Conservation (phyloP, 2,329 filamentous ascomycete genomes). For the Basipetospora sp. region DNA sequence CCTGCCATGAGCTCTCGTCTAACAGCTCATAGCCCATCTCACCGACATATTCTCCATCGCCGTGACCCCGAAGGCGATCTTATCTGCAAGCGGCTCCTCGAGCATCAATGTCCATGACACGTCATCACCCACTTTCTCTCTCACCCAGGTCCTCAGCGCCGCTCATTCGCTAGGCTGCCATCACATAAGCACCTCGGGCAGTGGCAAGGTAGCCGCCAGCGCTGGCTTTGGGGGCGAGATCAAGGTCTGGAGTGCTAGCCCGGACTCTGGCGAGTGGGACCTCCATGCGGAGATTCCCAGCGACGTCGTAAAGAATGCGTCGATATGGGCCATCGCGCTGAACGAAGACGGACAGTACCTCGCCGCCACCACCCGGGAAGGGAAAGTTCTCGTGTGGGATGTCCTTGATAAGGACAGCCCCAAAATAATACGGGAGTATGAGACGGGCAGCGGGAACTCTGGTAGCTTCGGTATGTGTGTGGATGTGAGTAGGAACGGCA, state of each 20-base stretch:
- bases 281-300: constrained; percentile 19
- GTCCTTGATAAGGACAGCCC: constrained; percentile 35
- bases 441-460: constrained; percentile 55
- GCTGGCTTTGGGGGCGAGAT: constrained; percentile 82
- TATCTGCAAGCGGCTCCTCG: constrained; percentile 76
- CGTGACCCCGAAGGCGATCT: constrained; percentile 54
- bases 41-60: constrained; percentile 76
- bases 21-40: constrained; percentile 49
- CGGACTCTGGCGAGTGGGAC: constrained; percentile 41
- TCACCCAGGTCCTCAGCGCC: constrained; percentile 62
- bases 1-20: neutral
- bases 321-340: constrained; percentile 77
- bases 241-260: constrained; percentile 59
- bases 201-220: constrained; percentile 61
- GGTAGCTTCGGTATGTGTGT: constrained; percentile 84
- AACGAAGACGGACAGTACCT: constrained; percentile 73
- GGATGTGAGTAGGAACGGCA: constrained; percentile 65
- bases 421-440: constrained; percentile 64
- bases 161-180: constrained; percentile 85
- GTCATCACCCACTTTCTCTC: constrained; percentile 53
- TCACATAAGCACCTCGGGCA: constrained; percentile 58
- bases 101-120: constrained; percentile 70
- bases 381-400: constrained; percentile 82
- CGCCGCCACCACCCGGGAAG: constrained; percentile 76
- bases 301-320: constrained; percentile 45